Evolutionary conservation across 2,329 filamentous ascomycete genomes (phyloP).

Genomic region (Pezicula carpinea): DNA sequence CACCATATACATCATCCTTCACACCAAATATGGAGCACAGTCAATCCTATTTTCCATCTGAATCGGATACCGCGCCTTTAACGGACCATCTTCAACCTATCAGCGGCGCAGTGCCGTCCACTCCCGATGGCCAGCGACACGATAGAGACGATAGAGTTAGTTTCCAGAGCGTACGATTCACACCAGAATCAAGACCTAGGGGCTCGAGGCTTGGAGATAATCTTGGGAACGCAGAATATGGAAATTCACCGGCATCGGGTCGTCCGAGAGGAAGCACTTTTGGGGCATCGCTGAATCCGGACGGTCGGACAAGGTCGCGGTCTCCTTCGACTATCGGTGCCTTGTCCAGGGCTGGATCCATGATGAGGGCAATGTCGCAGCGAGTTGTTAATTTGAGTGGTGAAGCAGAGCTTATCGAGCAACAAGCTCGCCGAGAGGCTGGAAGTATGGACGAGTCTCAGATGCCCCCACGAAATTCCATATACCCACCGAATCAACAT

Average conservation of each 20-base stretch:
- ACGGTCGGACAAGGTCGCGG: slow-evolving; percentile 39
- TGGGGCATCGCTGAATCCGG: slow-evolving; percentile 50
- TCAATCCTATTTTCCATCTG: slow-evolving; percentile 29
- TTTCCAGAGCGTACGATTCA: slow-evolving; percentile 50
- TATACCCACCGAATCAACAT: slow-evolving; percentile 28
- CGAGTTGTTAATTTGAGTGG: slow-evolving; percentile 97
- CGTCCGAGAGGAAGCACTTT: slow-evolving; percentile 50
- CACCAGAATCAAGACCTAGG: slow-evolving; percentile 30
- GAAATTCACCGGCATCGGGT: slow-evolving; percentile 31
- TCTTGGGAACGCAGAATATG: slow-evolving; percentile 54
- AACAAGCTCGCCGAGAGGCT: slow-evolving; percentile 37
- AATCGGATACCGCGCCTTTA: slow-evolving; percentile 56
- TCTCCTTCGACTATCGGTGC: slow-evolving; percentile 64
- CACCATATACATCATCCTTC: slow-evolving; percentile 16
- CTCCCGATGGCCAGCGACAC: slow-evolving; percentile 36
- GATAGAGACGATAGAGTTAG: slow-evolving; percentile 47
- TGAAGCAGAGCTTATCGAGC: slow-evolving; percentile 78
- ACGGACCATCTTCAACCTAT: slow-evolving; percentile 57
- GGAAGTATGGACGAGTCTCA: neutral
- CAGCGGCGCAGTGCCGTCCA: slow-evolving; percentile 36
- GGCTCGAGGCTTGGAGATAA: slow-evolving; percentile 56
- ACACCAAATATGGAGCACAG: slow-evolving; percentile 15
- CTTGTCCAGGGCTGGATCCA: slow-evolving; percentile 65
- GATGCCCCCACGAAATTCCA: neutral
- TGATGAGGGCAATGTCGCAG: slow-evolving; percentile 85